phyloP scores from a whole-genome alignment of 2,329 filamentous ascomycete genomes.

The Phaeosphaeriaceae sp. region DNA sequence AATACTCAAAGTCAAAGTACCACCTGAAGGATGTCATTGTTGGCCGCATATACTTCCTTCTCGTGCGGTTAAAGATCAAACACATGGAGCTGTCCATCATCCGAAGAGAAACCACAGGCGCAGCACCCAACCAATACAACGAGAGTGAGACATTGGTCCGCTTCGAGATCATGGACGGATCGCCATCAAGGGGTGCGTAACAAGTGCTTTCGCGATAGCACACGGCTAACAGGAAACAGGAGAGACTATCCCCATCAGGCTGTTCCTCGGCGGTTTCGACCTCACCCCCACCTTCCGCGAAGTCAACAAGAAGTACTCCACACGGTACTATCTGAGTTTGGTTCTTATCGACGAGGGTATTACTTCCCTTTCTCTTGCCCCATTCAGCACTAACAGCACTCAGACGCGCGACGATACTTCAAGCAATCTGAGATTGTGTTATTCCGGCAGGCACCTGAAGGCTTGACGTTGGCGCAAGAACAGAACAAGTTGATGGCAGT shows the following conservation, averaged over 20 bases:
- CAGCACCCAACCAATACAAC: conserved; percentile 98
- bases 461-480: conserved; percentile 55
- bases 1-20: conserved; percentile 99
- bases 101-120: conserved; percentile 92
- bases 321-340: conserved; percentile 93
- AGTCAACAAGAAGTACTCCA: conserved; percentile 99
- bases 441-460: conserved; percentile 75
- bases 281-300: conserved; percentile 97
- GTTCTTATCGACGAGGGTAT: conserved; percentile 93
- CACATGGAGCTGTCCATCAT: conserved; percentile 99
- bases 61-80: conserved; percentile 98
- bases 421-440: conserved; percentile 99
- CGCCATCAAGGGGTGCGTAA: conserved; percentile 83
- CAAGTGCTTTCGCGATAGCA: not conserved
- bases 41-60: conserved; percentile 95
- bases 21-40: conserved; percentile 99
- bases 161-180: conserved; percentile 99
- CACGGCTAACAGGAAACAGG: conserved; percentile 53
- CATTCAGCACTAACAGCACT: conserved; percentile 2
- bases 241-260: conserved; percentile 92
- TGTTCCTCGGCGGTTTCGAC: conserved; percentile 98
- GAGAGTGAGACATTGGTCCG: conserved; percentile 97
- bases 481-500: conserved; percentile 54
- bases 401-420: conserved; percentile 95
- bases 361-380: not conserved